Base-by-base conservation (phyloP, 169 alveolate species). In the Toxoplasma gondii region DNA sequence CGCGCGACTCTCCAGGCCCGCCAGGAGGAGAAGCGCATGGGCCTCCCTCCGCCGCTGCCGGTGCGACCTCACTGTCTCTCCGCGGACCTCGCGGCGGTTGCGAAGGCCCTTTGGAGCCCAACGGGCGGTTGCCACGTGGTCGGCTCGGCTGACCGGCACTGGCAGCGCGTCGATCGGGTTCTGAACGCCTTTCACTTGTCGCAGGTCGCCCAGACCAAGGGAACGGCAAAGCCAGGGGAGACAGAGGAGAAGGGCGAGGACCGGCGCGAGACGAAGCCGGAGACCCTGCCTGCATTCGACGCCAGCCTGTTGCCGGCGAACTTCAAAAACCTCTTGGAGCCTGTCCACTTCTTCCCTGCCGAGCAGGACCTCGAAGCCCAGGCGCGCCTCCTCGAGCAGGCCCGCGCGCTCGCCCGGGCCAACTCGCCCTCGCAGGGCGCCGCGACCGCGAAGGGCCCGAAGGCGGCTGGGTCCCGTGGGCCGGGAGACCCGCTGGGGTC, bases 1-100 rank as follows among this genome's bases (percentile, higher is more conserved):
- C 53, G 90, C n/a, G 90, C 90, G 12, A 31, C 39, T 31, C 67
- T 82, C 31, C 90, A 44, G 53, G 44, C 41, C 41, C 90, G 90
- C 38, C 90, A 82, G 64, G 90, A 82, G 24, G 90, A 82, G 64
- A 82, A 82, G 90, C 34, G 90, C 38, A 7, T 82, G 69, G 44
- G 22, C 54, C 10, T 36, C 12, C 90, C 90, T 9, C 90, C 90
- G 67, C 90, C 67, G 34, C 29, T 82, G 90, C 90, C 90, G 24
- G 69, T 82, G 90, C n/a, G 41, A 1, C 90, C 90, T 5, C 69
- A 43, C 41, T 17, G 69, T 82, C 64, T 82, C 10, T 82, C 90
- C 12, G 58, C 53, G 22, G 90, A 82, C 67, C 67, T 82, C 31
- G 44, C 38, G 38, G 69, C 53, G 69, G 36, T 43, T 24, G 90